A percentile compares a stretch with the other conserved stretches of the same genome.
Conservation (phyloP, 331 rosid species). For the Spiraea crenata region DNA sequence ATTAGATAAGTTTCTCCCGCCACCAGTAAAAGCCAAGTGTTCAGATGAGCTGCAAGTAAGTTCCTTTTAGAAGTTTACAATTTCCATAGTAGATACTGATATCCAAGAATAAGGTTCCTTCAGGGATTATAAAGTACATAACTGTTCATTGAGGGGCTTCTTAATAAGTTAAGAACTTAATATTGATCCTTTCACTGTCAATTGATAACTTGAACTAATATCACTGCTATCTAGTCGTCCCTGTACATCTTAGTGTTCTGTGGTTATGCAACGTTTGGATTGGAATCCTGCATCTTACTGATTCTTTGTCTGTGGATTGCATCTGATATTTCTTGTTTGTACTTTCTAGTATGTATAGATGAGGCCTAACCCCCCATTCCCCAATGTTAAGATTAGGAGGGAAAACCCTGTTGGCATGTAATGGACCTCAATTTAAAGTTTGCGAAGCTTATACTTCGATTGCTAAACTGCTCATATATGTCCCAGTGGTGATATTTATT, state of each 20-base stretch:
- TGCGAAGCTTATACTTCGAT: neutral
- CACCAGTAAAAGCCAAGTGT: slow-evolving; percentile 71
- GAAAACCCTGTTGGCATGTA: neutral
- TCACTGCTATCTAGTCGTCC: neutral
- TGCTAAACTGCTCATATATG: neutral
- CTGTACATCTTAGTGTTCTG: neutral
- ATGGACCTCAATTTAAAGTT: neutral
- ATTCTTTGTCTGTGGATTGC: neutral
- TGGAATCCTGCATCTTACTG: neutral
- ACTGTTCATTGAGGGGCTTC: neutral
- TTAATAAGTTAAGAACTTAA: neutral
- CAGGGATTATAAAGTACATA: neutral
- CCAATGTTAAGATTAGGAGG: neutral
- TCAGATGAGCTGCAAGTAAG: slow-evolving; percentile 82
- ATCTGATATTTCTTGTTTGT: neutral
- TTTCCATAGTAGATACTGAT: neutral
- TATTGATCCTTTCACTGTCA: neutral
- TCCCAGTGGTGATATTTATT: too few relatives aligned
- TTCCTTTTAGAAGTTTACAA: slow-evolving; percentile 16
- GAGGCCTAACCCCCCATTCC: neutral
- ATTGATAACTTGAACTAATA: neutral
- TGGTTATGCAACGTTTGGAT: neutral
- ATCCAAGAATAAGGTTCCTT: neutral
- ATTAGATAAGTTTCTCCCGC: slow-evolving; percentile 72
- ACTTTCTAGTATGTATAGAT: neutral